Conservation (phyloP, 2,329 filamentous ascomycete genomes). For the Lasiodiplodia gonubiensis region DNA sequence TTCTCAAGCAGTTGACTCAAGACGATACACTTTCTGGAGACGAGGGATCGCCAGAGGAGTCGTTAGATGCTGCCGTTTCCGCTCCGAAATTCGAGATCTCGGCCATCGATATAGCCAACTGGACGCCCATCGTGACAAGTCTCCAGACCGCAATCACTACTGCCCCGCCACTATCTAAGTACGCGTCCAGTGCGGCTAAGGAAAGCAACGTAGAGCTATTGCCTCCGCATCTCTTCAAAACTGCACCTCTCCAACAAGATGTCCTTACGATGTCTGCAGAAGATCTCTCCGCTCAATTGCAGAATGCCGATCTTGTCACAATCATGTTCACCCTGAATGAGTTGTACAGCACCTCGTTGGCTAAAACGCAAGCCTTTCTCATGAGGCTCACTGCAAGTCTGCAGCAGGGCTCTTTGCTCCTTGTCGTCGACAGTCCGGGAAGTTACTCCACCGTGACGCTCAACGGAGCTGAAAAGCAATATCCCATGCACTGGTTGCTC, state of each 20-base stretch:
- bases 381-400: constrained; percentile 68
- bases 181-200: constrained; percentile 54
- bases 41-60: not conserved
- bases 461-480: constrained; percentile 63
- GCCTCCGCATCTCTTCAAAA: constrained; percentile 48
- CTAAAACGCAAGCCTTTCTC: constrained; percentile 78
- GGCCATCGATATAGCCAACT: constrained; percentile 83
- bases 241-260: constrained; percentile 50
- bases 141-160: constrained; percentile 64
- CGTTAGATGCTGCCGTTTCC: not conserved
- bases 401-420: constrained; percentile 67
- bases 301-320: constrained; percentile 65
- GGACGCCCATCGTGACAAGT: constrained; percentile 66
- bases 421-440: constrained; percentile 91
- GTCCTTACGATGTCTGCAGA: constrained; percentile 52
- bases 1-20: constrained; percentile 39
- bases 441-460: constrained; percentile 86
- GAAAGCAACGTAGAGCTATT: constrained; percentile 49
- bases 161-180: constrained; percentile 53
- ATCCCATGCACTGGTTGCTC: constrained; percentile 93
- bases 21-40: not conserved
- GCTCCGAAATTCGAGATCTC: constrained; percentile 53
- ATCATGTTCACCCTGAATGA: constrained; percentile 96
- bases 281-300: constrained; percentile 42
- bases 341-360: constrained; percentile 79